phyloP scores from a whole-genome alignment of 2,329 filamentous ascomycete genomes.

The Alternaria brassicae region DNA sequence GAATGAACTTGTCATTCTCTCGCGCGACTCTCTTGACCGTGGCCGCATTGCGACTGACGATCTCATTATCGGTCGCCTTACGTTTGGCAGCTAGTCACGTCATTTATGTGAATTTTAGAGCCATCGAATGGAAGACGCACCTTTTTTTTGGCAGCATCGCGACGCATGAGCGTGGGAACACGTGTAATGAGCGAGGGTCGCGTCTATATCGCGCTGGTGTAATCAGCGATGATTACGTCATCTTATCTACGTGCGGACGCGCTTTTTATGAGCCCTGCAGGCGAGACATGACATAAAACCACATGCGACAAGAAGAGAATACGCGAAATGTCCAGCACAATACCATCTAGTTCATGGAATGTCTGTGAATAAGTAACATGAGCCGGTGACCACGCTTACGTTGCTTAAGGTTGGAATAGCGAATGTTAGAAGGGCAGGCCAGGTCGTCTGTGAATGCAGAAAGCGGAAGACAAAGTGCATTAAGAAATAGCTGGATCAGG shows the following conservation, averaged over 20 bases:
- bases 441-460: too few species aligned
- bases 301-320: not conserved
- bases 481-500: too few species aligned
- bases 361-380: not conserved
- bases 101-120: not conserved
- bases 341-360: not conserved
- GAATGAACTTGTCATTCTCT: not conserved
- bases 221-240: not conserved
- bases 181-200: not conserved
- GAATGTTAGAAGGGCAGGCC: too few species aligned
- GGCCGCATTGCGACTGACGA: not conserved
- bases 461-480: too few species aligned
- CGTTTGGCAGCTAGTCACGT: not conserved
- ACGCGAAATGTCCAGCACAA: not conserved
- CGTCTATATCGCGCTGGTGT: not conserved
- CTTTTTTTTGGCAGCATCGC: not conserved
- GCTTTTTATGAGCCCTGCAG: not conserved
- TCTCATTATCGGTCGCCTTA: not conserved
- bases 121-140: not conserved
- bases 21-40: not conserved
- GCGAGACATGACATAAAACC: not conserved
- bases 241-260: not conserved
- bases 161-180: not conserved
- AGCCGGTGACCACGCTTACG: not conserved
- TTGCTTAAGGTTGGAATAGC: not conserved